Conservation (phyloP, 768 basidiomycete species). For the Polyporus arcularius region DNA sequence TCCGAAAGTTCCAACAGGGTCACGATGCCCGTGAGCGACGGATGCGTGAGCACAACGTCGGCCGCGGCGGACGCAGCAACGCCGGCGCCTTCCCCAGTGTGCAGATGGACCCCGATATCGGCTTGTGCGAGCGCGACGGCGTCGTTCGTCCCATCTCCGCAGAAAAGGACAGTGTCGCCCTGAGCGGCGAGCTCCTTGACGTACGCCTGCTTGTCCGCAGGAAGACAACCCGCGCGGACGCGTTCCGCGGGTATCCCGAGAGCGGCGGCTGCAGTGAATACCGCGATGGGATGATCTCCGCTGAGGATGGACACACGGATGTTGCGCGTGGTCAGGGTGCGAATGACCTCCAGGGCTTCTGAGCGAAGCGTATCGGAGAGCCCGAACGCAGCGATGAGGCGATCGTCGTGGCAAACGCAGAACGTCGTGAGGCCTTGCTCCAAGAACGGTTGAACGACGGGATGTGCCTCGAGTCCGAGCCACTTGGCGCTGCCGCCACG, state of each 20-base stretch:
- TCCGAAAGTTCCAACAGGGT: slow-evolving; percentile 40
- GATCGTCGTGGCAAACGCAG: slow-evolving; percentile 34
- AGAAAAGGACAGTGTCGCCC: slow-evolving; percentile 40
- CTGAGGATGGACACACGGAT: slow-evolving; percentile 49
- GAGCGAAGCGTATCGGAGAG: slow-evolving; percentile 48
- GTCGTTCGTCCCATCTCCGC: slow-evolving; percentile 58
- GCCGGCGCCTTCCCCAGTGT: slow-evolving; percentile 35
- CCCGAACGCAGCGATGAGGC: slow-evolving; percentile 38
- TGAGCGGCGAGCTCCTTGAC: slow-evolving; percentile 30
- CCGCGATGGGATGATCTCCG: slow-evolving; percentile 50
- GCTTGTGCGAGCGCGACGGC: slow-evolving; percentile 51
- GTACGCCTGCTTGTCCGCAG: slow-evolving; percentile 45
- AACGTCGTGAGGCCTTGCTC: slow-evolving; percentile 47
- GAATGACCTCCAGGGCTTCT: slow-evolving; percentile 40
- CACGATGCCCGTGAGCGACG: slow-evolving; percentile 36
- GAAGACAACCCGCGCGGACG: slow-evolving; percentile 45
- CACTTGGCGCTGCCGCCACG: slow-evolving; percentile 40
- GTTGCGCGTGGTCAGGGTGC: slow-evolving; percentile 34
- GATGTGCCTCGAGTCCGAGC: slow-evolving; percentile 31
- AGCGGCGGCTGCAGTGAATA: slow-evolving; percentile 38
- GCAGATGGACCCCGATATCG: slow-evolving; percentile 44
- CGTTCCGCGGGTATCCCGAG: slow-evolving; percentile 41
- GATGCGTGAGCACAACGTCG: slow-evolving; percentile 45
- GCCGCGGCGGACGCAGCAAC: slow-evolving; percentile 46
- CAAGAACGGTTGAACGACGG: slow-evolving; percentile 33